Conservation (phyloP, 371 early-diverging fungal genomes). For the Zopfochytrium polystomum region DNA sequence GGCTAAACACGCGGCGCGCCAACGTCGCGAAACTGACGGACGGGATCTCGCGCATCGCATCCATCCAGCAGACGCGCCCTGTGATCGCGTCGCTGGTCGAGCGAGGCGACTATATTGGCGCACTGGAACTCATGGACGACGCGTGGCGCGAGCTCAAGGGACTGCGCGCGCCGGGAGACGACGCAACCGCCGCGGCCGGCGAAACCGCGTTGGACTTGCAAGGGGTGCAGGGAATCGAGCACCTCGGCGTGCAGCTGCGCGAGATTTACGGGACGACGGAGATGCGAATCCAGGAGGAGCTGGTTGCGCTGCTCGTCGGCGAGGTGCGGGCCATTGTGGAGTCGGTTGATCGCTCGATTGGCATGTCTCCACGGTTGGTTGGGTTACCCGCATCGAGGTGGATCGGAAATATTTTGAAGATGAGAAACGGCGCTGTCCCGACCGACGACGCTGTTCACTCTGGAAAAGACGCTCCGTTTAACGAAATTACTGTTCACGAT, state of each 20-base stretch:
- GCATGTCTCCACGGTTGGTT: conserved; percentile 16
- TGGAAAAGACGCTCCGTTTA: no score
- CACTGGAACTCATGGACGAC: conserved; percentile 80
- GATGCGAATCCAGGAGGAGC: conserved; percentile 70
- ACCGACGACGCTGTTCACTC: background rate
- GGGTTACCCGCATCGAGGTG: conserved; percentile 24
- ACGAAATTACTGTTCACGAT: no score
- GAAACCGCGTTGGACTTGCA: background rate
- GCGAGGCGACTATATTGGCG: conserved; percentile 78
- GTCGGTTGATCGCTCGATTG: conserved; percentile 8
- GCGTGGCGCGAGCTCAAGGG: conserved; percentile 53
- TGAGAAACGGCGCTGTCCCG: conserved; percentile 4
- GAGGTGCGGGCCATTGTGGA: conserved; percentile 54
- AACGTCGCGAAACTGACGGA: conserved; percentile 66
- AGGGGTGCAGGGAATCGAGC: conserved; percentile 1
- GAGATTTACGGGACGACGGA: conserved; percentile 68
- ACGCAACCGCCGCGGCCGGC: background rate
- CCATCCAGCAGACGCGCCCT: conserved; percentile 72
- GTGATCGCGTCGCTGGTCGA: conserved; percentile 75
- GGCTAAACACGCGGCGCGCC: conserved; percentile 66
- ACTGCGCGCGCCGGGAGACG: background rate
- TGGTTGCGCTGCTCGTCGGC: conserved; percentile 57
- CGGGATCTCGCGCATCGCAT: conserved; percentile 64
- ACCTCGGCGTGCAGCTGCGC: conserved; percentile 62
- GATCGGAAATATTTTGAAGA: conserved; percentile 30